These are phyloP conservation scores for Hebeloma cylindrosporum DNA, from an alignment of 768 basidiomycete species.

Conservation along the genomic window DNA sequence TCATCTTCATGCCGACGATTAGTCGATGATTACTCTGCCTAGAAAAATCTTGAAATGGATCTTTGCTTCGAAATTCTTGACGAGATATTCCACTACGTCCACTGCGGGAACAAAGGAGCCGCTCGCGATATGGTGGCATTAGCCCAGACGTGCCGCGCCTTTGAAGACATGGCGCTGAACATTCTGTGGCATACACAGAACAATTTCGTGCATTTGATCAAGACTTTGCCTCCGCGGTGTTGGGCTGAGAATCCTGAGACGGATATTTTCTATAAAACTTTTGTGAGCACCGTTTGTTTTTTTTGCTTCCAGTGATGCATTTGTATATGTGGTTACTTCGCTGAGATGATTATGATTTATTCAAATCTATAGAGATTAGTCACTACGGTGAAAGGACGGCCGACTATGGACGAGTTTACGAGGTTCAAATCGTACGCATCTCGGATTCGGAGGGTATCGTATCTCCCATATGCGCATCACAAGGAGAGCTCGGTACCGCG, in stretches of 20 bases:
- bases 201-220: conserved; percentile 14
- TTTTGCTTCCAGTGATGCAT: not conserved
- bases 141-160: conserved; percentile 14
- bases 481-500: not conserved
- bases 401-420: not conserved
- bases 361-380: no score
- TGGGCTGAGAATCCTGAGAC: conserved; percentile 1
- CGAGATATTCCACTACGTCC: conserved; percentile 9
- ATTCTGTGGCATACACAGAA: conserved; percentile 19
- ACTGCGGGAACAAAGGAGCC: not conserved
- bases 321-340: not conserved
- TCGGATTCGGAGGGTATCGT: conserved; percentile 11
- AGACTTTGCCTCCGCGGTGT: conserved; percentile 9
- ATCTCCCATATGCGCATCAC: conserved; percentile 9
- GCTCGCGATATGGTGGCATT: conserved; percentile 11
- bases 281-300: conserved; percentile 7
- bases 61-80: conserved; percentile 18
- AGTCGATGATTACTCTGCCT: not conserved
- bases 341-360: no score
- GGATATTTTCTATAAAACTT: conserved; percentile 2
- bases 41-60: conserved; percentile 8
- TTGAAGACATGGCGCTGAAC: conserved; percentile 14
- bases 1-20: not conserved
- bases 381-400: not conserved
- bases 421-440: conserved; percentile 11